These are phyloP conservation scores for Mikania micrantha DNA, from an alignment of 129 eudicot species.

Conservation along the genomic window DNA sequence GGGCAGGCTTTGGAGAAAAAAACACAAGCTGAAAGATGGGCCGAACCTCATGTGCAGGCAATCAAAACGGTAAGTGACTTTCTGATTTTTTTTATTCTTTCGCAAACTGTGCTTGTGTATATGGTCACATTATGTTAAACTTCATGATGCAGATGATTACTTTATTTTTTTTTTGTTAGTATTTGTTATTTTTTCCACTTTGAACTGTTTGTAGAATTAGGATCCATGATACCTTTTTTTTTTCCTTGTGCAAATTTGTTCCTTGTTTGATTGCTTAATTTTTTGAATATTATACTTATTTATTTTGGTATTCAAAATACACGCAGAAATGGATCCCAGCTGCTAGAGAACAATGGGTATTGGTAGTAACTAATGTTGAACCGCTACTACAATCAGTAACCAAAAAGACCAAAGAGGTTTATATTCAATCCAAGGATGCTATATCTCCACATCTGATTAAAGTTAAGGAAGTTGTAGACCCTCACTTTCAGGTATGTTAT, in stretches of 20 bases:
- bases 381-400: slow-evolving; percentile 42
- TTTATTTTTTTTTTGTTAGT: neutral
- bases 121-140: neutral
- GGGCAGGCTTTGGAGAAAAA: slow-evolving; percentile 47
- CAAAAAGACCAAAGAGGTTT: slow-evolving; percentile 36
- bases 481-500: slow-evolving; percentile 52
- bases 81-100: no score
- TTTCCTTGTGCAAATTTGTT: slow-evolving; percentile 5
- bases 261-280: neutral
- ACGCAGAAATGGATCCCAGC: slow-evolving; percentile 55
- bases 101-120: no score
- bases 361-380: slow-evolving; percentile 29
- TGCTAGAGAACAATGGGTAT: slow-evolving; percentile 43
- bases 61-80: slow-evolving; percentile 41
- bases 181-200: neutral
- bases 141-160: neutral
- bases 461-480: slow-evolving; percentile 45
- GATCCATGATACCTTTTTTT: neutral
- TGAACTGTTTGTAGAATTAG: neutral
- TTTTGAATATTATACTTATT: neutral
- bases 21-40: slow-evolving; percentile 54
- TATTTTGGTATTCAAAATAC: neutral
- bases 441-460: slow-evolving; percentile 43
- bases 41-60: slow-evolving; percentile 48
- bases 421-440: slow-evolving; percentile 41